Evolutionary conservation across 257 asterid genomes (phyloP).

Genomic region (Verbascum thapsus): DNA sequence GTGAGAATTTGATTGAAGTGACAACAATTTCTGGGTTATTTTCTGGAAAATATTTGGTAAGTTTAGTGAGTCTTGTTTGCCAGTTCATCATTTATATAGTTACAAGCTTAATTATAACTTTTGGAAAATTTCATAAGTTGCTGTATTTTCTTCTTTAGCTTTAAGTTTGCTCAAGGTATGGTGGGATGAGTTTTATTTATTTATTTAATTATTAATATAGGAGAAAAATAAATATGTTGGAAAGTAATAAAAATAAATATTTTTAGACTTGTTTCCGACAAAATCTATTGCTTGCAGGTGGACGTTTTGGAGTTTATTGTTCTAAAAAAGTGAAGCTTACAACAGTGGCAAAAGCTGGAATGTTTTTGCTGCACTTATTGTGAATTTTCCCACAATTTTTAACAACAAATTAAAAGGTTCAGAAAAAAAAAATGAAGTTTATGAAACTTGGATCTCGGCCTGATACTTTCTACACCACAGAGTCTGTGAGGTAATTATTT

Average conservation of each 20-base stretch:
- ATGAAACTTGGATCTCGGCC: conserved; percentile 69
- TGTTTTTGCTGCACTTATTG: conserved; percentile 27
- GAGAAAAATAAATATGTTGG: too few species aligned
- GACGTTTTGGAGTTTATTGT: conserved; percentile 31
- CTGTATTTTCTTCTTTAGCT: too few species aligned
- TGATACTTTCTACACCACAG: conserved; percentile 63
- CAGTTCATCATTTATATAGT: neutral
- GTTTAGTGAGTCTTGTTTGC: neutral
- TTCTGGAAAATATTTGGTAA: conserved; percentile 26
- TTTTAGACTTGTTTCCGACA: too few species aligned
- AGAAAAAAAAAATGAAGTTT: conserved; percentile 46
- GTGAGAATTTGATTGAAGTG: conserved; percentile 39
- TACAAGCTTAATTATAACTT: neutral
- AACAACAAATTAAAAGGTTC: neutral
- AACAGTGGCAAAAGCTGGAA: too few species aligned
- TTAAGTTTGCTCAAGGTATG: conserved; percentile 18
- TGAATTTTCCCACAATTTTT: conserved; percentile 26
- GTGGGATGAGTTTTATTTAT: conserved; percentile 11
- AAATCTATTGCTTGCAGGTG: conserved; percentile 53
- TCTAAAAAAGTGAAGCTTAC: conserved; percentile 35
- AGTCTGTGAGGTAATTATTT: conserved; percentile 48
- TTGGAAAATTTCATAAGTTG: neutral
- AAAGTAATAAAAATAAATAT: conserved; percentile 6
- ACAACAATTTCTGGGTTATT: conserved; percentile 36
- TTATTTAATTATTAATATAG: neutral